These are phyloP conservation scores for Malbranchea zuffiana DNA, from an alignment of 2,329 filamentous ascomycete genomes.

Conservation along the genomic window DNA sequence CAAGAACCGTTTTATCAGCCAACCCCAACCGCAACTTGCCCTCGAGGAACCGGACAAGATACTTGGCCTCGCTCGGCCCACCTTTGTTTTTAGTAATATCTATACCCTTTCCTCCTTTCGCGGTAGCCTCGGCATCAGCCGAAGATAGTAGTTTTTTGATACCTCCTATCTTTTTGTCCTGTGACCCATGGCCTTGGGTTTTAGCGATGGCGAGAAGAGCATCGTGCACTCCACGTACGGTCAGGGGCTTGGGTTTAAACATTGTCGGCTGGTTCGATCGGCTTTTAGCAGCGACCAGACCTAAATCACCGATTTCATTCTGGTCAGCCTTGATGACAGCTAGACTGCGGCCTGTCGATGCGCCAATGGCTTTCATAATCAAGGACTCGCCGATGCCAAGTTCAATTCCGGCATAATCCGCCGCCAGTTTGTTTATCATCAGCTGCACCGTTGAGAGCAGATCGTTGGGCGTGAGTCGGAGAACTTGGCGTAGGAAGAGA, in stretches of 20 bases:
- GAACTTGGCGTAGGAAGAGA: constrained; percentile 84
- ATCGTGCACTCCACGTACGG: constrained; percentile 74
- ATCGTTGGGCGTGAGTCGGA: constrained; percentile 78
- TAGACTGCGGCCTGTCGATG: constrained; percentile 79
- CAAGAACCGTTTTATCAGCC: constrained; percentile 83
- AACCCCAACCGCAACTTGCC: constrained; percentile 86
- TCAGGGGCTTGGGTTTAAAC: constrained; percentile 93
- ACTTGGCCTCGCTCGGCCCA: constrained; percentile 90
- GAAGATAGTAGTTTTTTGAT: constrained; percentile 96
- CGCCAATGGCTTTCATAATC: constrained; percentile 97
- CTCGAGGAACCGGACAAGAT: constrained; percentile 81
- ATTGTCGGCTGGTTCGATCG: constrained; percentile 91
- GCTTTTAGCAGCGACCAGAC: constrained; percentile 89
- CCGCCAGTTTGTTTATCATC: constrained; percentile 97
- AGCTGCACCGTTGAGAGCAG: constrained; percentile 78
- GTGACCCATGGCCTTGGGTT: constrained; percentile 72
- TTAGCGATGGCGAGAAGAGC: constrained; percentile 82
- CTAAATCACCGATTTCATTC: constrained; percentile 90
- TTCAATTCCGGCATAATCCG: constrained; percentile 92
- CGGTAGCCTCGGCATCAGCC: constrained; percentile 61
- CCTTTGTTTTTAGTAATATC: constrained; percentile 90
- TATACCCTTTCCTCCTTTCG: constrained; percentile 53
- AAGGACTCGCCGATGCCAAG: constrained; percentile 96
- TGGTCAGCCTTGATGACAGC: constrained; percentile 90
- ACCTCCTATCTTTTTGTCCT: constrained; percentile 78